Percentiles rank a stretch among this genome's conserved stretches.
These are phyloP conservation scores for Pelargonium myrrhifolium DNA, from an alignment of 441 rosid genomes.

Conservation along the genomic window DNA sequence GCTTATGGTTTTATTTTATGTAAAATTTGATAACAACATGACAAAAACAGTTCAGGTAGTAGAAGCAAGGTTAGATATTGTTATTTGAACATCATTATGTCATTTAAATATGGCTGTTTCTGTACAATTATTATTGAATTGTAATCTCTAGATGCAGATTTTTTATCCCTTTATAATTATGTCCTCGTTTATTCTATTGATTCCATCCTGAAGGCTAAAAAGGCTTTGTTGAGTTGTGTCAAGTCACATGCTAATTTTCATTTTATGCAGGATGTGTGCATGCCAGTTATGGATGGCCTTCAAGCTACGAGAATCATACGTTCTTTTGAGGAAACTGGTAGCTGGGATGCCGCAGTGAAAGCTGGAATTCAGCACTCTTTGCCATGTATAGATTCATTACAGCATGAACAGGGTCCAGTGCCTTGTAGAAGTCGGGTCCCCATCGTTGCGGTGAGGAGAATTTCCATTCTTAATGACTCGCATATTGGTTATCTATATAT, in stretches of 20 bases:
- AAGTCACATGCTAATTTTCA: background rate
- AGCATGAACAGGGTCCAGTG: conserved; percentile 13
- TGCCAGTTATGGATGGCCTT: conserved; percentile 91
- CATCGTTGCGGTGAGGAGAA: conserved; percentile 70
- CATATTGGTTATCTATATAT: no score
- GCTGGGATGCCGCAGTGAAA: conserved; percentile 66
- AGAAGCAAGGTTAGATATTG: background rate
- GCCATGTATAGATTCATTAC: conserved; percentile 23
- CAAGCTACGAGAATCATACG: conserved; percentile 88
- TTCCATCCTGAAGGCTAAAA: background rate
- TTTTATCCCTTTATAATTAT: no score
- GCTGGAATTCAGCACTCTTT: conserved; percentile 51
- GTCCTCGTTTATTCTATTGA: background rate
- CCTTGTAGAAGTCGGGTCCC: conserved; percentile 43
- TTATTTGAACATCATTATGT: background rate
- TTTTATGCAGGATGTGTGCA: conserved; percentile 72
- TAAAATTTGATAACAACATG: background rate
- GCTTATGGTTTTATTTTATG: background rate
- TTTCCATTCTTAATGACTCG: background rate
- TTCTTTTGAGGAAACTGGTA: conserved; percentile 74
- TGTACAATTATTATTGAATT: no score
- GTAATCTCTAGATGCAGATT: background rate
- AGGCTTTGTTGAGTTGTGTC: background rate
- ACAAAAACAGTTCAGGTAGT: background rate
- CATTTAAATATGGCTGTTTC: no score